phyloP scores from a whole-genome alignment of 148 eudicot species.

The Oxyria digyna region DNA sequence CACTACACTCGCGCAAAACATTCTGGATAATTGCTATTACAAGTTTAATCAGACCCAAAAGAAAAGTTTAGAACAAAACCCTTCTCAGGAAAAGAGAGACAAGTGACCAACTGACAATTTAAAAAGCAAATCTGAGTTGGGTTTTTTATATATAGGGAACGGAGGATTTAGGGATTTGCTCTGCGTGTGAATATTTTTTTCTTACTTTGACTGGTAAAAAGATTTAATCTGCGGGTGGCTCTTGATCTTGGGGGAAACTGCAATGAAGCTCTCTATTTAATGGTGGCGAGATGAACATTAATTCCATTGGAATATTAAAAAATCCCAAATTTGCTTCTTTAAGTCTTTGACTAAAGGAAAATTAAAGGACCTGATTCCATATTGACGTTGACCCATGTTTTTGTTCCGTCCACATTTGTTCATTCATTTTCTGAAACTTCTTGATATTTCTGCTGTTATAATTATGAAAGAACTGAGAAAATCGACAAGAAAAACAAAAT shows the following conservation, averaged over 20 bases:
- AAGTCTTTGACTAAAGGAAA: background rate
- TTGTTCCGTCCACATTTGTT: background rate
- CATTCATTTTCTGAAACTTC: background rate
- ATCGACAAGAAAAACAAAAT: too few relatives aligned
- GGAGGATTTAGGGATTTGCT: background rate
- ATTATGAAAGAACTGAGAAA: too few relatives aligned
- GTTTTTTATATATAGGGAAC: background rate
- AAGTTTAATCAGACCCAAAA: too few relatives aligned
- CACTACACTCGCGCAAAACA: constrained; percentile 19
- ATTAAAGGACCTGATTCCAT: constrained; percentile 15
- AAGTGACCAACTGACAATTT: too few relatives aligned
- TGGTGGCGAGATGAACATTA: background rate
- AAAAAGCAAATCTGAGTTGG: background rate
- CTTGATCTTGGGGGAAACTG: constrained; percentile 1
- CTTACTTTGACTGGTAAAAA: background rate
- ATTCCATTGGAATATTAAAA: background rate
- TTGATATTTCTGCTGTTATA: too few relatives aligned
- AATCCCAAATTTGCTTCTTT: background rate
- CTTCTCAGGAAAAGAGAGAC: constrained; percentile 1
- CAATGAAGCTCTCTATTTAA: background rate
- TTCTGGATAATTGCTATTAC: background rate
- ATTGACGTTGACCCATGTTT: background rate
- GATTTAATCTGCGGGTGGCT: background rate
- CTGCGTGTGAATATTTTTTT: background rate
- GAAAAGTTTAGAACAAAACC: constrained; percentile 13